Evolutionary conservation across 306 rosid genomes (phyloP).

Genomic region (Myrica gale): DNA sequence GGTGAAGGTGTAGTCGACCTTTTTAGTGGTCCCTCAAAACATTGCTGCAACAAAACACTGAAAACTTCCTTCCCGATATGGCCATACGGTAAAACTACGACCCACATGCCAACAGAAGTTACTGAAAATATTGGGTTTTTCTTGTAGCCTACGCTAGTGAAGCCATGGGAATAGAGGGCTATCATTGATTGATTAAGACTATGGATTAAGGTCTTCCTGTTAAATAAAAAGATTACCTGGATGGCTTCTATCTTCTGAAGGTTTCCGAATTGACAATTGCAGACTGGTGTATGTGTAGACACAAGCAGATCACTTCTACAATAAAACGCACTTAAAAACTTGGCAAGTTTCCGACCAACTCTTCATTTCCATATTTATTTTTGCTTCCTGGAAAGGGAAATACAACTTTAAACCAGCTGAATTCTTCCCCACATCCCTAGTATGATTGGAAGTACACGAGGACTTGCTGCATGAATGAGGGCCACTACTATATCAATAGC

Average conservation of each 20-base stretch:
- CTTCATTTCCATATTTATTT: no score
- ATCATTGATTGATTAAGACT: not conserved
- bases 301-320: no score
- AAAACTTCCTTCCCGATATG: constrained; percentile 27
- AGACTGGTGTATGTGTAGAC: no score
- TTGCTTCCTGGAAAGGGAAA: no score
- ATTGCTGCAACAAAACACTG: constrained; percentile 29
- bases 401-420: no score
- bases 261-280: no score
- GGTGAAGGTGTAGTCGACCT: constrained; percentile 28
- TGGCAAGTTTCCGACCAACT: no score
- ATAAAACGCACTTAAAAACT: no score
- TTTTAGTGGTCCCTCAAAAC: constrained; percentile 44
- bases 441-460: not conserved
- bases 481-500: not conserved
- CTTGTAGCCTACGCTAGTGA: not conserved
- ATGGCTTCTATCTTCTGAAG: no score
- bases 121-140: not conserved
- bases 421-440: no score
- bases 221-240: not conserved
- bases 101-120: not conserved
- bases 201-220: not conserved
- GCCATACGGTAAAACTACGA: not conserved
- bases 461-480: not conserved
- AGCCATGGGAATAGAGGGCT: not conserved